Evolutionary conservation across 805 yeast species (phyloP), one percentile per base, ranked within the genome.

Genomic region (Brettanomyces sp.): DNA sequence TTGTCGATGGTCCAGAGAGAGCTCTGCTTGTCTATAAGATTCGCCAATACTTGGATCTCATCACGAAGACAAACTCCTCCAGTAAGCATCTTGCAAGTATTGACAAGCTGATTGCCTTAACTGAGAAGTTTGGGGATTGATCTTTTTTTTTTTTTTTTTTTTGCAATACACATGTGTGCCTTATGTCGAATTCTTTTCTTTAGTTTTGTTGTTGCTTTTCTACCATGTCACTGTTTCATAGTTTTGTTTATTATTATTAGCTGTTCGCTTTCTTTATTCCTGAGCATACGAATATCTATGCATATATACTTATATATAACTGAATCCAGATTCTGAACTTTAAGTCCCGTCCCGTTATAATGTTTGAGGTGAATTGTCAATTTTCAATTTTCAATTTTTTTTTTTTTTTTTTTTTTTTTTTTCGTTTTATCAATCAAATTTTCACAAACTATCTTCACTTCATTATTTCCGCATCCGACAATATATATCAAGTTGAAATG

Each of bases 31-130:
- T 89, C 43, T 69, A 75, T 47, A 82, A 84, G 55, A 85, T 91
- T 51, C 78, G 82, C 65, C 87, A 86, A 44, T 90, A 86, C 58
- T 71, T 91, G 64, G 82, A 83, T 53, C 77, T 80, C 54, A 77
- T 88, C 45, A 78, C 82, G 48, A 80, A 79, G 62, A 76, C 77
- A 45, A 73, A 76, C 44, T 82, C 79, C 57, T 23, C 38, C 30
- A 36, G 36, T 13, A 87, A 87, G 66, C 95, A 87, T 58, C 68
- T 86, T 52, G 90, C 89, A 4, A 80, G 88, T 24, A 87, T 85
- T 52, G 95, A 86, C 60, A 82, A 84, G 60, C 71, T 82, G 68
- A 73, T 76, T 49, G 72, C 73, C 9, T 73, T 77, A 45, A 76
- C 80, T 34, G 80, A 76, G 50, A 67, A 73, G 13, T 60, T 54